Evolutionary conservation across 305 asterid species (phyloP), one percentile per base, ranked within the genome.

Genomic region (Coffea humblotiana): DNA sequence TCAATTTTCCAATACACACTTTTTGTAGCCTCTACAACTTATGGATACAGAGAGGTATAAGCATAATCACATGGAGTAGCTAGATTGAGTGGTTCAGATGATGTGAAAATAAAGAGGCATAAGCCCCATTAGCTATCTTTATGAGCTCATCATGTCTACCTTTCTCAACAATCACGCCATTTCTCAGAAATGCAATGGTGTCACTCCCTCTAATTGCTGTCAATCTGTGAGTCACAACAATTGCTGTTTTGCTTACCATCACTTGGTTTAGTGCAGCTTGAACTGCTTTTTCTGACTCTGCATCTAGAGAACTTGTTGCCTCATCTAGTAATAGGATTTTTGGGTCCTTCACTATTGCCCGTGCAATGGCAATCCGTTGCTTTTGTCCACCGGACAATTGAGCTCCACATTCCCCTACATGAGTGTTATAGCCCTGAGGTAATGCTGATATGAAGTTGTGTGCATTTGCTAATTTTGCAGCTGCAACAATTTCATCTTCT

Each of bases 351-450:
- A 74, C 56, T 49, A 75, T 75, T 18, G 83, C 85, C n/a, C 85
- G 70, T 1, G 85, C 83, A 10, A 83, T 83, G 37, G 85, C 80
- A 40, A 83, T 78, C 8, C 83, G 70, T 65, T 83, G 85, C 82
- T 78, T 83, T n/a, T 83, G 85, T 35, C 85, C 83, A 49, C 83
- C 85, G 1, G 83, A 83, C 23, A 83, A 65, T 49, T 83, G 80
- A 68, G 35, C 74, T 27, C 85, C 85, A 52, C 25, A 58, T 45
- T 83, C 65, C 6, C 85, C 83, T 2, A 79, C 77, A 1, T 10
- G 9, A 49, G 85, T 83, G 25, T 83, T 77, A 14, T 75, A 79
- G 23, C 85, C 85, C 27, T 47, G 66, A 7, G 85, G 82, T 48
- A 83, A 70, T 70, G 80, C 67, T 47, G 77, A 23, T 23, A 83